Base-by-base conservation (phyloP, 2,329 filamentous ascomycete species). In the Fusarium sp. region DNA sequence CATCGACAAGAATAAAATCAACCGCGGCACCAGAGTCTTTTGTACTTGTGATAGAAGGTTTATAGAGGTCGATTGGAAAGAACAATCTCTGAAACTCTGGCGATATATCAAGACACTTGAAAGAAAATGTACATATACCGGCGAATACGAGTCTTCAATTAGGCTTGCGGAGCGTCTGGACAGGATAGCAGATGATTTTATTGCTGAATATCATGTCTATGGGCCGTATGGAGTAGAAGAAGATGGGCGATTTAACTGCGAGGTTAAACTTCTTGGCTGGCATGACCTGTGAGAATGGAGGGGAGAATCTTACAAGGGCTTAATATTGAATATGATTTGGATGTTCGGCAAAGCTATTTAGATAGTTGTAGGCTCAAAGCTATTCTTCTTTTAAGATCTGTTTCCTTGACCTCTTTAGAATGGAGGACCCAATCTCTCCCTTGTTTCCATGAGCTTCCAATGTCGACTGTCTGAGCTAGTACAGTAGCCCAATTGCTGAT, bases 51-150 rank as follows among this genome's bases (percentile, higher is more conserved):
- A 49, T 16, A 49, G 46, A 7, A 49, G 3, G 46, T 19, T 49
- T 3, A 0, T 18, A 3, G 29, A 49, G 21, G 21, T 31, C 15
- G 1, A n/a, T 31, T 48, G 27, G 27, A 0, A 1, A 18, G 2
- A 0, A 18, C 3, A 31, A 18, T 19, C 27, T 48, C 5, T 31
- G 7, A 7, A 48, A 18, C 27, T 1, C 27, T 48, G 45, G 45
- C 45, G 27, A 18, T 7, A 54, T 38, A 10, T 38, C 23, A 35
- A 15, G 14, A 14, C 14, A 33, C 31, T 15, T 7, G 31, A 33
- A 33, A 14, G 31, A 33, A 33, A 33, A 33, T 7, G 14, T 15
- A 15, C 2, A 33, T 15, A 6, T 33, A 33, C 31, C 14, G 31
- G 31, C 14, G 14, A 33, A 33, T 33, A 33, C 31, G 31, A 33